Base-by-base conservation (phyloP, 768 basidiomycete species). In the Podaxis sp. region DNA sequence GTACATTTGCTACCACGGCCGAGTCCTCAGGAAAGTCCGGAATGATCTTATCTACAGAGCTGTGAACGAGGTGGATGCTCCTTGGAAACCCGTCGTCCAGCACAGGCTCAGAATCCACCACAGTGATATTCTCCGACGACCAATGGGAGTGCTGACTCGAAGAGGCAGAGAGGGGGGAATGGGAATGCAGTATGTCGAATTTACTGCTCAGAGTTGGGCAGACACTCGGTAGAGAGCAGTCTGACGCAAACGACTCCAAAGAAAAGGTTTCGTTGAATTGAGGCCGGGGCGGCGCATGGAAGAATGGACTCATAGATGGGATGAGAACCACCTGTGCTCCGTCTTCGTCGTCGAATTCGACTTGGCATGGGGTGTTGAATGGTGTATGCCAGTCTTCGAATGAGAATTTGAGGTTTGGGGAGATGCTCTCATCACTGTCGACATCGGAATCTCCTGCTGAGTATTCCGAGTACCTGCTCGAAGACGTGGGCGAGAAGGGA, bases 271-370 rank as follows among this genome's bases (percentile, higher is more conserved):
- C 69, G 26, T 73, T 70, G 58, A 69, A 71, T 22, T 70, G 66
- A 28, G 74, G 69, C 36, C 58, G 57, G 30, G 75, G 72, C 36
- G 62, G 68, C 24, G 68, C 72, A 3, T 19, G 40, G 64, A 76
- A 77, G 72, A 79, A 81, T 3, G 75, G 75, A 46, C 75, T 81
- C 56, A 75, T 74, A 38, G 66, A 69, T 11, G 75, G 72, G 52
- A 82, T 79, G 56, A 69, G 72, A 54, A 81, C 68, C 51, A 77
- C 77, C 65, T 82, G 80, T 0, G 66, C 64, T 28, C 67, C 68
- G 2, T 71, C 74, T 51, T 72, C 69, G 30, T 73, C 71, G 33
- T 52, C 53, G 15, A 52, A 17, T 26, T 69, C 69, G 17, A 60
- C 54, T 8, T 44, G 28, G 15, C 40, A 46, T 12, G 52, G 39